Percentiles rank a stretch among this genome's conserved stretches.
Conservation (phyloP, 164 flowering plant species). For the Magnolia officinalis region DNA sequence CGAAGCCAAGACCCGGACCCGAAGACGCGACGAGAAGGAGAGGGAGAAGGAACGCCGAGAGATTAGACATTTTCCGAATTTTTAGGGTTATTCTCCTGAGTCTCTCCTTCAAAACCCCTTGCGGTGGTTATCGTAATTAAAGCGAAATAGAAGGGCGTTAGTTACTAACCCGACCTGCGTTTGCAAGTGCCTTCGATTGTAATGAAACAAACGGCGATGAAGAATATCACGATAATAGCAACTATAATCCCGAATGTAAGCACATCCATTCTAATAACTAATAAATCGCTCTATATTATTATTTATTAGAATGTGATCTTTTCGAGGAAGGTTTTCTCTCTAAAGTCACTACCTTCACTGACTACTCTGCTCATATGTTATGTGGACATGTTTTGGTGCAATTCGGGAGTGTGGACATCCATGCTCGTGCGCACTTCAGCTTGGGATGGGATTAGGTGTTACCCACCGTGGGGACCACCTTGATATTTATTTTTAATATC, state of each 20-base stretch:
- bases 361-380: no score
- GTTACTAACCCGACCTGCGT: constrained; percentile 24
- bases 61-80: neutral
- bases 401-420: no score
- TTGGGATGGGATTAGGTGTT: no score
- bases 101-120: neutral
- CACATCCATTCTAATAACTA: constrained; percentile 45
- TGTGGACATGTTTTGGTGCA: no score
- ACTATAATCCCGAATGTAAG: constrained; percentile 72
- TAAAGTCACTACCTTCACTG: no score
- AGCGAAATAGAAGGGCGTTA: neutral
- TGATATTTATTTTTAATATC: no score
- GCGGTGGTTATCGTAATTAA: neutral
- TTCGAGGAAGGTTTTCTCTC: no score
- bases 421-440: no score
- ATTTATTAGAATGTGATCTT: no score
- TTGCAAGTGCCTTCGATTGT: constrained; percentile 84
- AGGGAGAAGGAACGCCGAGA: neutral
- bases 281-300: no score
- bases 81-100: neutral
- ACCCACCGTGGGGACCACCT: no score
- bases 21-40: neutral
- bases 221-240: constrained; percentile 63
- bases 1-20: neutral
- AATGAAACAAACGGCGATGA: constrained; percentile 51